Conservation (phyloP, 257 asterid genomes). For the Linderniella brevidens region DNA sequence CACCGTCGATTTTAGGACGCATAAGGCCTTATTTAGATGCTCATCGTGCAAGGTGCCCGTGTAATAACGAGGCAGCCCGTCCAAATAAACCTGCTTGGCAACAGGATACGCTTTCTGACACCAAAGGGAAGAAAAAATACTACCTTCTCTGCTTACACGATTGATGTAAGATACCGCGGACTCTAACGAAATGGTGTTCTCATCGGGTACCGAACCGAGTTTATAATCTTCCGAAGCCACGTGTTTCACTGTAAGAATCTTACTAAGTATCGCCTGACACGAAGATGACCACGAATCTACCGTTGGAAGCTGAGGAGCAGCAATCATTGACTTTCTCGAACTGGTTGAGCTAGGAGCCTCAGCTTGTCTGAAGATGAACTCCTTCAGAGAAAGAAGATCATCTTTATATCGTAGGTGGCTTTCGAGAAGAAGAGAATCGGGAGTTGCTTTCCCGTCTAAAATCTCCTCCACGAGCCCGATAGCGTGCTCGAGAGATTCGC, state of each 20-base stretch:
- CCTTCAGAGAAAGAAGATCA: conserved; percentile 61
- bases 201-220: too few relatives aligned
- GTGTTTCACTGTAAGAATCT: conserved; percentile 43
- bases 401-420: conserved; percentile 55
- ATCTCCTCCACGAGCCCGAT: conserved; percentile 60
- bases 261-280: conserved; percentile 45
- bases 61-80: conserved; percentile 61
- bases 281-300: conserved; percentile 69
- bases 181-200: conserved; percentile 30
- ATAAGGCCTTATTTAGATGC: conserved; percentile 54
- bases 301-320: conserved; percentile 65
- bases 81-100: conserved; percentile 69
- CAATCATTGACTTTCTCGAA: conserved; percentile 31
- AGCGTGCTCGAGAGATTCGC: conserved; percentile 82
- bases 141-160: conserved; percentile 35
- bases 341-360: conserved; percentile 59
- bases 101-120: conserved; percentile 75
- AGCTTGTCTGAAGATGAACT: conserved; percentile 65
- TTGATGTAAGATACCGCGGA: conserved; percentile 40
- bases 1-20: conserved; percentile 46
- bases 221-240: conserved; percentile 20
- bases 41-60: conserved; percentile 72
- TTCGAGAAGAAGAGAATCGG: conserved; percentile 85
- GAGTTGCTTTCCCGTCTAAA: conserved; percentile 64
- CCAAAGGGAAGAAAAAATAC: conserved; percentile 68